Percentiles rank a stretch among this genome's conserved stretches.
Evolutionary conservation across 2,329 filamentous ascomycete genomes (phyloP).

Genomic region (Decorospora gaudefroyi): DNA sequence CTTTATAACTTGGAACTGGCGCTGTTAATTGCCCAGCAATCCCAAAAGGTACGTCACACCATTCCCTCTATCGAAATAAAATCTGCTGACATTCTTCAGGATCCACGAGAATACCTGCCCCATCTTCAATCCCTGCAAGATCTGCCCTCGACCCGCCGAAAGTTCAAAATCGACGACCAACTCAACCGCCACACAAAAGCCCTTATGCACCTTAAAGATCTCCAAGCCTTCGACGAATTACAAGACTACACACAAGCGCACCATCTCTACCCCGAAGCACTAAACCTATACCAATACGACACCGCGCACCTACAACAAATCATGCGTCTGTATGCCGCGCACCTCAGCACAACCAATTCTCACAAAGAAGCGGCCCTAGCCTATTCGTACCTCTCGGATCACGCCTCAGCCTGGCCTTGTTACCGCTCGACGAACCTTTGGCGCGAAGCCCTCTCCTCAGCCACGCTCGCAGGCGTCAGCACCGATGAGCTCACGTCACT

Average conservation of each 20-base stretch:
- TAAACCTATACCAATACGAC: constrained; percentile 85
- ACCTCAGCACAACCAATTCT: constrained; percentile 73
- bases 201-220: constrained; percentile 71
- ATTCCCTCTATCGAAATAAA: not conserved
- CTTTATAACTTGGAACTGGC: constrained; percentile 91
- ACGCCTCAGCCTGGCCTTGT: constrained; percentile 73
- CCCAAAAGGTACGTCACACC: constrained; percentile 66
- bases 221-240: constrained; percentile 77
- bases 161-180: constrained; percentile 87
- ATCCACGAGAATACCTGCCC: constrained; percentile 92
- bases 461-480: constrained; percentile 65
- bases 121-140: constrained; percentile 88
- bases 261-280: constrained; percentile 73
- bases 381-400: constrained; percentile 82
- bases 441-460: constrained; percentile 86
- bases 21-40: constrained; percentile 89
- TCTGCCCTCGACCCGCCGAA: constrained; percentile 69
- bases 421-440: constrained; percentile 86
- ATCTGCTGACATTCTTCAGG: constrained; percentile 48
- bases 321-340: constrained; percentile 76
- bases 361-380: constrained; percentile 87
- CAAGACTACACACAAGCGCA: constrained; percentile 79
- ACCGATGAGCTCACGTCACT: constrained; percentile 66
- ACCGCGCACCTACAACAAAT: constrained; percentile 66
- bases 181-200: constrained; percentile 78